Evolutionary conservation across 2,329 filamentous ascomycete genomes (phyloP).

Genomic region (Xylariaceae sp.): DNA sequence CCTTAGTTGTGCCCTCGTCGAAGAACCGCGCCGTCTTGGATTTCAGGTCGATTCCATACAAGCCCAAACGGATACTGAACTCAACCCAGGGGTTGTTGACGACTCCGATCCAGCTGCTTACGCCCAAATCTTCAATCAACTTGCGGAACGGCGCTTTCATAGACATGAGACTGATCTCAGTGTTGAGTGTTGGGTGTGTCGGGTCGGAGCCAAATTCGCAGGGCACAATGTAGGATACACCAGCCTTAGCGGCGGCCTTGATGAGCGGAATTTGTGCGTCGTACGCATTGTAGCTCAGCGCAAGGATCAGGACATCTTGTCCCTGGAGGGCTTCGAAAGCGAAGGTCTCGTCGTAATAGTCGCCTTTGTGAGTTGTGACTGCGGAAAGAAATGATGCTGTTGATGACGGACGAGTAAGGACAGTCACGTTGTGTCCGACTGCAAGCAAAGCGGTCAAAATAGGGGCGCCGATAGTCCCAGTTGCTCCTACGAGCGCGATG

Average conservation of each 20-base stretch:
- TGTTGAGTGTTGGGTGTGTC: conserved; percentile 16
- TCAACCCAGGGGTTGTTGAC: conserved; percentile 35
- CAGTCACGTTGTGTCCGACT: conserved; percentile 29
- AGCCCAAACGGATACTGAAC: conserved; percentile 27
- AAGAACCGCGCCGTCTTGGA: conserved; percentile 30
- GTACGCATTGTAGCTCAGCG: conserved; percentile 23
- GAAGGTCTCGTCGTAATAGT: conserved; percentile 27
- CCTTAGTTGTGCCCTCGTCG: conserved; percentile 29
- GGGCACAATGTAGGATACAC: conserved; percentile 32
- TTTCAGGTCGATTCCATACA: conserved; percentile 33
- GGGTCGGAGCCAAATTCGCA: conserved; percentile 34
- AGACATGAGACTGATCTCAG: conserved; percentile 21
- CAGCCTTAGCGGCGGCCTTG: conserved; percentile 32
- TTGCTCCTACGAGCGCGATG: conserved; percentile 24
- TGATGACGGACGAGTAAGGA: conserved; percentile 32
- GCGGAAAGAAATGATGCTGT: conserved; percentile 17
- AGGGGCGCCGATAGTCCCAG: conserved; percentile 29
- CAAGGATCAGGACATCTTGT: conserved; percentile 35
- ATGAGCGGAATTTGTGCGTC: conserved; percentile 27
- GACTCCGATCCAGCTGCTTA: conserved; percentile 33
- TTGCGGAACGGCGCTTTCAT: conserved; percentile 27
- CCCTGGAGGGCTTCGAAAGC: conserved; percentile 28
- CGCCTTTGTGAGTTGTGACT: conserved; percentile 17
- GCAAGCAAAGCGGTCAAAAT: conserved; percentile 31
- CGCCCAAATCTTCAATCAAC: conserved; percentile 30